Evolutionary conservation across 2,329 filamentous ascomycete species (phyloP).

Genomic region (Colletotrichum tanaceti): DNA sequence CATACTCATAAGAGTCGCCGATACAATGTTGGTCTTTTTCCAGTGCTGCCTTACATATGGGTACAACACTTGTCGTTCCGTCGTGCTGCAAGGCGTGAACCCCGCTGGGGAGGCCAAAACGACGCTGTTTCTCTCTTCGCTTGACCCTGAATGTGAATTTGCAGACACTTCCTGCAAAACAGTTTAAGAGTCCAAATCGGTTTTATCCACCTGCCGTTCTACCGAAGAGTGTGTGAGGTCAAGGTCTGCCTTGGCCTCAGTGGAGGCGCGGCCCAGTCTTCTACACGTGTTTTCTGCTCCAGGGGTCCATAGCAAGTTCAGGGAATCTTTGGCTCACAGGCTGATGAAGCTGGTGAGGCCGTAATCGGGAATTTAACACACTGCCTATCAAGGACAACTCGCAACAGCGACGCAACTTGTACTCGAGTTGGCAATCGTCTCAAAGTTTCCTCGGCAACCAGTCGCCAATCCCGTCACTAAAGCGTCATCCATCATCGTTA

Average conservation of each 20-base stretch:
- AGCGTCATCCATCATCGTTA: conserved; percentile 1
- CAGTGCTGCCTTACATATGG: not conserved
- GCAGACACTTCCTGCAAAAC: conserved; percentile 1
- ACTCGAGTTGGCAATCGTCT: conserved; percentile 14
- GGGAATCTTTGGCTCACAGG: conserved; percentile 2
- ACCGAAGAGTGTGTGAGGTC: conserved; percentile 24
- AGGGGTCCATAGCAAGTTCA: conserved; percentile 17
- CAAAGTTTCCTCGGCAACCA: conserved; percentile 2
- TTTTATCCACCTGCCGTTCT: not conserved
- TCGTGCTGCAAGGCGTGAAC: not conserved
- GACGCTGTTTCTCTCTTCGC: not conserved
- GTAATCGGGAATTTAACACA: not conserved
- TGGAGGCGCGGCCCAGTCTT: not conserved
- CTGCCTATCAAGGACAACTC: too few species aligned
- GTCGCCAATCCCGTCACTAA: not conserved
- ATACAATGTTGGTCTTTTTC: conserved; percentile 1
- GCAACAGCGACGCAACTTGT: conserved; percentile 12
- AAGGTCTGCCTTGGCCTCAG: conserved; percentile 16
- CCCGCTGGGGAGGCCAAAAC: conserved; percentile 6
- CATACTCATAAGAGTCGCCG: conserved; percentile 10
- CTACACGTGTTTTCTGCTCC: not conserved
- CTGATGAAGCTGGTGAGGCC: conserved; percentile 21
- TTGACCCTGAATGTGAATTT: not conserved
- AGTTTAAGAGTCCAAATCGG: not conserved
- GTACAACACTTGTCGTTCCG: not conserved